Percentiles rank a stretch among this genome's conserved stretches.
Conservation (phyloP, 495 filamentous ascomycete genomes). For the Penicillium malachiteum region DNA sequence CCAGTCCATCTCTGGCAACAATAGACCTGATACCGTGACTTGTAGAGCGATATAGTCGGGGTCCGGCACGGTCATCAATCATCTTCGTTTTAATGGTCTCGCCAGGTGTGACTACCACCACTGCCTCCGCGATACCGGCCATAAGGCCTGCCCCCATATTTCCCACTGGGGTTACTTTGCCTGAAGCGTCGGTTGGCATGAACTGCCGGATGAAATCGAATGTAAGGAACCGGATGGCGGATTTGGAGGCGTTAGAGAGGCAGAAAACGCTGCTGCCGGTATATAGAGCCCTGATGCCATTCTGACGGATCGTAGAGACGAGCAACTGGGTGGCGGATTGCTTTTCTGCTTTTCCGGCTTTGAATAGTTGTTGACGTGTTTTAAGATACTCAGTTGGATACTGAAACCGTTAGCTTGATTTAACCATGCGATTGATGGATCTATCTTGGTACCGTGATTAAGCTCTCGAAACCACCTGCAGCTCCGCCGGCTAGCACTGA, state of each 20-base stretch:
- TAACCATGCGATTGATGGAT: neutral
- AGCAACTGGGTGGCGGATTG: conserved; percentile 1
- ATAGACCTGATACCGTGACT: conserved; percentile 15
- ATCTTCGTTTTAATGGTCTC: conserved; percentile 32
- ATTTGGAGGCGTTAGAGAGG: conserved; percentile 21
- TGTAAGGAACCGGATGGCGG: conserved; percentile 19
- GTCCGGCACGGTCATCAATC: conserved; percentile 24
- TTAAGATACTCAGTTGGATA: conserved; percentile 19
- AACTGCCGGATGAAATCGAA: conserved; percentile 15
- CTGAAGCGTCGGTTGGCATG: conserved; percentile 11
- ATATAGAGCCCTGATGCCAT: conserved; percentile 16
- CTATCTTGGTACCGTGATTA: conserved; percentile 11
- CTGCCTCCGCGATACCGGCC: conserved; percentile 24
- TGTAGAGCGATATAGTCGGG: conserved; percentile 14
- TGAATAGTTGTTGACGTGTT: conserved; percentile 17
- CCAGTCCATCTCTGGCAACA: conserved; percentile 14
- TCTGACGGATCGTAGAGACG: conserved; percentile 7
- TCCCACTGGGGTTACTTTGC: conserved; percentile 9
- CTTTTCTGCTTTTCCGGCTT: neutral
- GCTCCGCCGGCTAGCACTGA: conserved; percentile 19
- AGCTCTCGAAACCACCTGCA: conserved; percentile 15
- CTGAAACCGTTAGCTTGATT: neutral
- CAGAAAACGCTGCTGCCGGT: conserved; percentile 21
- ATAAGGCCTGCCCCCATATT: conserved; percentile 22
- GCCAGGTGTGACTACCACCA: conserved; percentile 26